phyloP scores from a whole-genome alignment of 2,329 filamentous ascomycete genomes.

The Lecanosticta acicola region DNA sequence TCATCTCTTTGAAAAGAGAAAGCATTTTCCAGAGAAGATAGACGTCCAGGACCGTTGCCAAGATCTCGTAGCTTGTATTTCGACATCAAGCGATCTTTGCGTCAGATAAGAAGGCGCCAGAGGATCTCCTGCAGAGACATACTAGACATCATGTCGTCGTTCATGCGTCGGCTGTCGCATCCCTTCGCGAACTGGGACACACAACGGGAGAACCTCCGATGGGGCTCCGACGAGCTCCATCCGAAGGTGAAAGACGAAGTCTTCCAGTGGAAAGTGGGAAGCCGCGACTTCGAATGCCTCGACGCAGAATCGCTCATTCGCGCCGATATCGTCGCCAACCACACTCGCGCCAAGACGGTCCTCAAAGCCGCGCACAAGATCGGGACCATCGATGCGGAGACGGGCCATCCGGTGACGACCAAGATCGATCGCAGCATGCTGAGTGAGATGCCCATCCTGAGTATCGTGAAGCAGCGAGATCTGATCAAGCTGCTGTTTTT shows the following conservation, averaged over 20 bases:
- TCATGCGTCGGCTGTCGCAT: not conserved
- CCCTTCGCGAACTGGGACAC: not conserved
- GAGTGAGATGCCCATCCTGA: conserved; percentile 11
- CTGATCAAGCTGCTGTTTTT: conserved; percentile 18
- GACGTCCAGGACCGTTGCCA: too few relatives aligned
- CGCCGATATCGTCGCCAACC: conserved; percentile 1
- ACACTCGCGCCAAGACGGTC: conserved; percentile 1
- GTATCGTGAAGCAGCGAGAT: conserved; percentile 12
- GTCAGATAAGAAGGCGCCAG: too few relatives aligned
- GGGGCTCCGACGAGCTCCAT: conserved; percentile 3
- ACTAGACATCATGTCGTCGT: too few relatives aligned
- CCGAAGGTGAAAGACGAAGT: conserved; percentile 7
- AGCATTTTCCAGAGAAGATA: too few relatives aligned
- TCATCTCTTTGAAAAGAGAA: too few relatives aligned
- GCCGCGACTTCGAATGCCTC: not conserved
- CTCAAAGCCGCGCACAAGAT: conserved; percentile 3
- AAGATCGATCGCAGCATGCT: conserved; percentile 10
- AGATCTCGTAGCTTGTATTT: too few relatives aligned
- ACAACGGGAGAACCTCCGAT: not conserved
- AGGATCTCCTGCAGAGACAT: too few relatives aligned
- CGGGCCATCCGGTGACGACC: conserved; percentile 5
- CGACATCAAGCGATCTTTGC: too few relatives aligned
- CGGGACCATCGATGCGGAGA: conserved; percentile 10
- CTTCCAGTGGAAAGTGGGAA: conserved; percentile 4
- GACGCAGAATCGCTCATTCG: conserved; percentile 2